Evolutionary conservation across 2,329 filamentous ascomycete species (phyloP).

Genomic region (Plectosphaerella sp.): DNA sequence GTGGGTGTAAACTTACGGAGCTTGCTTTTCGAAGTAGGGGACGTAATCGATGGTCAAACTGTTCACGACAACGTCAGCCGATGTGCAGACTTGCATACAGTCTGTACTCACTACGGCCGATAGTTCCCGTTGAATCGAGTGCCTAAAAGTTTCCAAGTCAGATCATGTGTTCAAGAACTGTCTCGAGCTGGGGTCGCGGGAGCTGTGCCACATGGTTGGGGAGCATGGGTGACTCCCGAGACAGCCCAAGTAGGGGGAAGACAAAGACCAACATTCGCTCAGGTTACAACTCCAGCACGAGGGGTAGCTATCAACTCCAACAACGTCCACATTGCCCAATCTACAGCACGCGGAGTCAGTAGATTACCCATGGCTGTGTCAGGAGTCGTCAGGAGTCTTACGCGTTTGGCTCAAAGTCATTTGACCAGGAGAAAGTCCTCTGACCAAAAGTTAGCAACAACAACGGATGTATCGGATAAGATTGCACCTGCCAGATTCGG

Average conservation of each 20-base stretch:
- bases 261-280: too few species aligned
- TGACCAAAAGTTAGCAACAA: background rate
- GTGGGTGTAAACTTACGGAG: conserved; percentile 16
- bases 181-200: too few species aligned
- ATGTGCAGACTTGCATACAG: too few species aligned
- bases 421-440: conserved; percentile 50
- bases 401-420: conserved; percentile 48
- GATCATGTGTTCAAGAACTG: too few species aligned
- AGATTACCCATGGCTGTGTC: too few species aligned
- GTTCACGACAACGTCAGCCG: background rate
- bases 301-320: conserved; percentile 47
- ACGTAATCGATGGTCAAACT: conserved; percentile 9
- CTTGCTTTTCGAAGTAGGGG: conserved; percentile 24
- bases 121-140: conserved; percentile 55
- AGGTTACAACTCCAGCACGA: conserved; percentile 62
- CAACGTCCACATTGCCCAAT: conserved; percentile 54
- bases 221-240: too few species aligned
- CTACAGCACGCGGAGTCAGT: too few species aligned
- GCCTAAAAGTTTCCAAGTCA: conserved; percentile 16
- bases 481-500: conserved; percentile 46
- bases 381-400: too few species aligned
- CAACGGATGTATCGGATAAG: background rate
- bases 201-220: too few species aligned
- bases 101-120: conserved; percentile 42
- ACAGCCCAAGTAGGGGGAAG: too few species aligned